These are phyloP conservation scores for Papiliotrema fonsecae DNA, from an alignment of 1,284 basidiomycete species.

Conservation along the genomic window DNA sequence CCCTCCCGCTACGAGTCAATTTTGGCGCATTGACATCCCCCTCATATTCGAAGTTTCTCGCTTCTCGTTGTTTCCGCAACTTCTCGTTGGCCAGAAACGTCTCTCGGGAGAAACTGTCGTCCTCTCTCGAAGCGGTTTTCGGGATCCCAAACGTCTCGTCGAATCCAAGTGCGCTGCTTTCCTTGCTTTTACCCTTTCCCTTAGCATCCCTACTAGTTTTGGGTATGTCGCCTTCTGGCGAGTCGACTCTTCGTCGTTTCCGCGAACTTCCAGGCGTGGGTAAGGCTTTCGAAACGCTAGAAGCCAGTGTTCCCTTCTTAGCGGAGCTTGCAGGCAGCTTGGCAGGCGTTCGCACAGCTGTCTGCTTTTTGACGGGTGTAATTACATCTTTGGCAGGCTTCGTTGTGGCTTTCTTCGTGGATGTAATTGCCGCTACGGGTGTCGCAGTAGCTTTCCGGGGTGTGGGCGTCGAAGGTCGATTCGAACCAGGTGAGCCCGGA, in stretches of 20 bases:
- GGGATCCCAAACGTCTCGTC: slow-evolving; percentile 11
- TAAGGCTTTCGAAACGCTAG: background rate
- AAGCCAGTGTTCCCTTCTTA: background rate
- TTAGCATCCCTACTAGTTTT: no score
- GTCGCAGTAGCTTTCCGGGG: no score
- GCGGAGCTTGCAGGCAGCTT: background rate
- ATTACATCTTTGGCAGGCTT: no score
- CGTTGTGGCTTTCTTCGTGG: no score
- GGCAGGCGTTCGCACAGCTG: background rate
- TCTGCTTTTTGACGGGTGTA: no score
- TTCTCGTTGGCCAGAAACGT: slow-evolving; percentile 43
- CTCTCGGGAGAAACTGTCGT: no score
- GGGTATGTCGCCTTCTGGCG: no score
- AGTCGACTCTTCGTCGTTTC: background rate
- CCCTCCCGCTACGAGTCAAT: slow-evolving; percentile 38
- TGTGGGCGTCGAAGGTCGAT: no score
- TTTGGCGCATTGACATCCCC: slow-evolving; percentile 42
- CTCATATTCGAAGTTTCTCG: slow-evolving; percentile 43
- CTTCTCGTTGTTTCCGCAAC: slow-evolving; percentile 36
- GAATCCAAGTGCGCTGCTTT: slow-evolving; percentile 5
- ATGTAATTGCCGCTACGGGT: no score
- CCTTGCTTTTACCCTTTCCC: background rate
- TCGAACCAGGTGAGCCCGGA: no score
- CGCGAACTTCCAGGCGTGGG: background rate
- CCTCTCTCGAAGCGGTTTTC: background rate